Conservation (phyloP, 2,329 filamentous ascomycete species). For the Hypoxylon sp. region DNA sequence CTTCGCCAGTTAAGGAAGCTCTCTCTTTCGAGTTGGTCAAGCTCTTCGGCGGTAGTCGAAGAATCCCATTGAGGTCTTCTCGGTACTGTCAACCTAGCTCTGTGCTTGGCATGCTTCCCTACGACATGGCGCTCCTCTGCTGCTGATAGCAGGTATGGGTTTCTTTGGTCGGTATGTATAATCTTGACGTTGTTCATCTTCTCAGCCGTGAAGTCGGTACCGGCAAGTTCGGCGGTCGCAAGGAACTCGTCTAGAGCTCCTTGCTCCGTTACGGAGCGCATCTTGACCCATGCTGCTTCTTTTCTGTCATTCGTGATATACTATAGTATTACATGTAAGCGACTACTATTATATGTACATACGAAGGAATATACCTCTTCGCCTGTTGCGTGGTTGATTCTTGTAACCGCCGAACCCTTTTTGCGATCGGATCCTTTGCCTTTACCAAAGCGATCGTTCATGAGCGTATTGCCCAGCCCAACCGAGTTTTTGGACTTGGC, state of each 20-base stretch:
- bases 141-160: slow-evolving; percentile 90
- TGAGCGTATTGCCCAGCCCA: slow-evolving; percentile 95
- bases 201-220: slow-evolving; percentile 98
- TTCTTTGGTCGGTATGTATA: slow-evolving; percentile 95
- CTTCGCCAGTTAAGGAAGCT: slow-evolving; percentile 89
- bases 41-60: slow-evolving; percentile 83
- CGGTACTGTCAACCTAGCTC: slow-evolving; percentile 85
- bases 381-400: slow-evolving; percentile 84
- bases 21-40: slow-evolving; percentile 84
- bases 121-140: slow-evolving; percentile 84
- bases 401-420: slow-evolving; percentile 71
- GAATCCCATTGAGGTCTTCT: slow-evolving; percentile 91
- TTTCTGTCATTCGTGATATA: slow-evolving; percentile 93
- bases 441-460: slow-evolving; percentile 98
- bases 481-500: slow-evolving; percentile 96
- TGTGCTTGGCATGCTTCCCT: slow-evolving; percentile 87
- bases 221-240: slow-evolving; percentile 94
- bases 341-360: neutral
- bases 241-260: slow-evolving; percentile 97
- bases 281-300: slow-evolving; percentile 98
- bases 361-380: slow-evolving; percentile 69
- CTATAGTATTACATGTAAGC: slow-evolving; percentile 54
- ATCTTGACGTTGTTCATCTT: slow-evolving; percentile 99
- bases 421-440: slow-evolving; percentile 88
- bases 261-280: slow-evolving; percentile 98